Percentiles rank a stretch among this genome's conserved stretches.
Evolutionary conservation across 2,329 filamentous ascomycete species (phyloP).

Genomic region (Ceratocystis variospora): DNA sequence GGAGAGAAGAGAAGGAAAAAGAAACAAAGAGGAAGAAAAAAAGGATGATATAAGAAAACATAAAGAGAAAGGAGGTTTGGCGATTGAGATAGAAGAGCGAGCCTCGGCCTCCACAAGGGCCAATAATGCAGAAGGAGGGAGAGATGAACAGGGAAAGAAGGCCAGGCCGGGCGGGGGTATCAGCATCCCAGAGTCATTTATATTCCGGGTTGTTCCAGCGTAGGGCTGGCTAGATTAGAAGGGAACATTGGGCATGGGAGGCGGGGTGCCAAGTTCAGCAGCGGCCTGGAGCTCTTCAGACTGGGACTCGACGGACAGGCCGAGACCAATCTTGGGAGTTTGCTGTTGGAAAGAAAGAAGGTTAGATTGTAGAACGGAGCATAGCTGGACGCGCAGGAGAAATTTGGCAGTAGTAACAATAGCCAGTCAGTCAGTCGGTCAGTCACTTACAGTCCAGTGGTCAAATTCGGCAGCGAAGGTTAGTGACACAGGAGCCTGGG

Average conservation of each 20-base stretch:
- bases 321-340: constrained; percentile 86
- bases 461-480: constrained; percentile 96
- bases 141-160: neutral
- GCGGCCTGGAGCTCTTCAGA: constrained; percentile 79
- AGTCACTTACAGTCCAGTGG: constrained; percentile 67
- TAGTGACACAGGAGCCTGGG: constrained; percentile 81
- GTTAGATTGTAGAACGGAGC: neutral
- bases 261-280: constrained; percentile 49
- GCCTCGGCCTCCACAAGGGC: neutral
- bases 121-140: neutral
- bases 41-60: constrained; percentile 11
- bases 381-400: no score
- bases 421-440: constrained; percentile 23
- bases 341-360: constrained; percentile 45
- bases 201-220: neutral
- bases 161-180: neutral
- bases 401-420: no score
- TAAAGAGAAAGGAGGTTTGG: constrained; percentile 10
- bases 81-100: constrained; percentile 8
- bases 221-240: constrained; percentile 36
- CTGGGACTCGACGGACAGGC: constrained; percentile 78
- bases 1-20: constrained; percentile 1
- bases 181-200: neutral
- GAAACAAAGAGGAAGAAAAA: constrained; percentile 5
- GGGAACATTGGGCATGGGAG: constrained; percentile 44